Evolutionary conservation across 768 basidiomycete species (phyloP).

Genomic region (Mycena belliarum): DNA sequence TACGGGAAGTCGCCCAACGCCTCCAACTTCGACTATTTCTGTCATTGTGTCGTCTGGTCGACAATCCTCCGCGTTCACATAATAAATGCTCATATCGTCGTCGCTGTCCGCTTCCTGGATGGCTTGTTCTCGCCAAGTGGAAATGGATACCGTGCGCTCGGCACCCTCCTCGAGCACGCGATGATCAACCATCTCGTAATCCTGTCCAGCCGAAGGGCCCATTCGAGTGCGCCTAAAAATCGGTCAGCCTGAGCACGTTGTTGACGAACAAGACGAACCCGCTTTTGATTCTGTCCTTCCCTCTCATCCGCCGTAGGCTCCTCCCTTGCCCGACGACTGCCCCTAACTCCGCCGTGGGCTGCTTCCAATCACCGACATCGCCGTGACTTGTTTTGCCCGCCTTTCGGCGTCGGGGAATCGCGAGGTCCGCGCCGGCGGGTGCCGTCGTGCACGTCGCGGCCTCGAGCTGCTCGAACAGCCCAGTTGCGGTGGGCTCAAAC

Average conservation of each 20-base stretch:
- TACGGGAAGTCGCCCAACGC: not conserved
- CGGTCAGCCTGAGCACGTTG: not conserved
- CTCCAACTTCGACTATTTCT: not conserved
- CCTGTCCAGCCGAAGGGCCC: conserved; percentile 35
- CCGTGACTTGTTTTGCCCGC: not conserved
- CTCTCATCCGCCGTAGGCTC: not conserved
- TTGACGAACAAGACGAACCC: too few relatives aligned
- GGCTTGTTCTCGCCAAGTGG: conserved; percentile 57
- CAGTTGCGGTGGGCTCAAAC: not conserved
- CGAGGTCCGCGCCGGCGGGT: not conserved
- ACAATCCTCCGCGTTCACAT: conserved; percentile 39
- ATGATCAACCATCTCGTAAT: conserved; percentile 44
- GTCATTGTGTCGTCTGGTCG: not conserved
- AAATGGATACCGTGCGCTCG: conserved; percentile 54
- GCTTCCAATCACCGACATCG: not conserved
- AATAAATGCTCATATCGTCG: conserved; percentile 49
- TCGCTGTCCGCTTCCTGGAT: conserved; percentile 38
- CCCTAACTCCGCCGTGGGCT: too few relatives aligned
- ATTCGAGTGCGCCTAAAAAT: not conserved
- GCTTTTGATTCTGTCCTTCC: conserved; percentile 10
- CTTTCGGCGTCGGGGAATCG: not conserved
- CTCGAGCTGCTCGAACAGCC: conserved; percentile 8
- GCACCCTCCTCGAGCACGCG: conserved; percentile 49
- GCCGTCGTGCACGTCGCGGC: conserved; percentile 11
- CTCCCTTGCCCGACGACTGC: not conserved